Evolutionary conservation across 2,329 filamentous ascomycete genomes (phyloP).

Genomic region (Trichoderma harzianum): DNA sequence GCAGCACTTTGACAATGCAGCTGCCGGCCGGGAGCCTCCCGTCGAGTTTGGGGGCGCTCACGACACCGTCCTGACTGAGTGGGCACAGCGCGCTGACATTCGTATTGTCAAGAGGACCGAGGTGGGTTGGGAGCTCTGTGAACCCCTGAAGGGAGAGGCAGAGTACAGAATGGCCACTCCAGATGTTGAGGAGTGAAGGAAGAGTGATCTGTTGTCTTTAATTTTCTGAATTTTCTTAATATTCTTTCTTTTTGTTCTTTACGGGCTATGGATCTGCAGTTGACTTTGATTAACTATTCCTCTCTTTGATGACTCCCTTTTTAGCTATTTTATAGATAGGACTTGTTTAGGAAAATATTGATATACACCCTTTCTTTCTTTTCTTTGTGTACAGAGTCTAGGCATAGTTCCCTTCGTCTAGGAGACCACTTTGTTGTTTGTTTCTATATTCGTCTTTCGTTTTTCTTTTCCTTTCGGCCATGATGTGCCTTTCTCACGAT

Average conservation of each 20-base stretch:
- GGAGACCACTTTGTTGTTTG: background rate
- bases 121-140: constrained; percentile 35
- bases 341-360: background rate
- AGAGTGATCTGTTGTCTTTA: background rate
- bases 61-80: constrained; percentile 39
- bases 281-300: background rate
- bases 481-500: background rate
- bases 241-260: background rate
- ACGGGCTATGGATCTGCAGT: background rate
- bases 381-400: background rate
- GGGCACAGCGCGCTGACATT: constrained; percentile 34
- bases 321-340: background rate
- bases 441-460: background rate
- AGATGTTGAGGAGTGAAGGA: background rate
- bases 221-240: background rate
- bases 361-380: background rate
- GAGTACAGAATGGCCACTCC: constrained; percentile 6
- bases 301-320: background rate
- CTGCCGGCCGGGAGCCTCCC: constrained; percentile 24
- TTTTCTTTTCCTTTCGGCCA: background rate
- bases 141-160: constrained; percentile 27
- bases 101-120: constrained; percentile 33
- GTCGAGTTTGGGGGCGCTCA: constrained; percentile 39
- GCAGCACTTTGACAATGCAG: constrained; percentile 61
- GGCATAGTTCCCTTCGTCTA: background rate